Conservation (phyloP, 768 basidiomycete species). For the Scleroderma bovista region DNA sequence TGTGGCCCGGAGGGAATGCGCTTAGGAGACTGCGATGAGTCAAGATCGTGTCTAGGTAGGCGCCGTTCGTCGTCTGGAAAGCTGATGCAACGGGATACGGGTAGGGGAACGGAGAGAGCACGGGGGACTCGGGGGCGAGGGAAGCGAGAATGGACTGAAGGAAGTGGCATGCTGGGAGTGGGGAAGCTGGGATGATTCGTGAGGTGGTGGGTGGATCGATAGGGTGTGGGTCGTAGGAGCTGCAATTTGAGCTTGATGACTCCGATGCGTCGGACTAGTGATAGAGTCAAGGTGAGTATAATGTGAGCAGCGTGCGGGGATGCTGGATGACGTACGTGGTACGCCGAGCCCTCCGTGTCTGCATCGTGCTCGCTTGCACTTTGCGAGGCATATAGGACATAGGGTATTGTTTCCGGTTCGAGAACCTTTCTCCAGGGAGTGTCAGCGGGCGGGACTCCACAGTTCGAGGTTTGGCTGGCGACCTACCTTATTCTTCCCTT, state of each 20-base stretch:
- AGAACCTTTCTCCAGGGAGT: constrained; percentile 30
- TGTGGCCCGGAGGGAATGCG: constrained; percentile 58
- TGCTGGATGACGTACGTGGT: constrained; percentile 30
- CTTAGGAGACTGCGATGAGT: constrained; percentile 66
- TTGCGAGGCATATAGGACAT: constrained; percentile 27
- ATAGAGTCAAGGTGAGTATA: background rate
- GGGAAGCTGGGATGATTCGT: constrained; percentile 7
- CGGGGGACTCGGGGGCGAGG: constrained; percentile 38
- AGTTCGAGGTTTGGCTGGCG: background rate
- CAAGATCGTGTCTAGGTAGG: constrained; percentile 74
- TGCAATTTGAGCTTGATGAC: constrained; percentile 41
- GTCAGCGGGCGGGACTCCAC: constrained; percentile 10
- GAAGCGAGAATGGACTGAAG: constrained; percentile 55
- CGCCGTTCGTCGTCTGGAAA: constrained; percentile 58
- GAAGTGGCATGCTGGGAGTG: constrained; percentile 52
- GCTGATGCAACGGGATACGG: constrained; percentile 25
- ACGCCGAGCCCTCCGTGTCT: constrained; percentile 41
- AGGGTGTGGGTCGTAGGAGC: constrained; percentile 24
- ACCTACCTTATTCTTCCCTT: constrained; percentile 29
- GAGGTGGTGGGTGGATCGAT: constrained; percentile 14
- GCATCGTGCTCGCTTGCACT: constrained; percentile 36
- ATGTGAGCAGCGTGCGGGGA: background rate
- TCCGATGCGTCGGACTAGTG: constrained; percentile 41
- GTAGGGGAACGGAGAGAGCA: constrained; percentile 27
- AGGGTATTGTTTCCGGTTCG: constrained; percentile 12